A percentile compares a stretch with the other conserved stretches of the same genome.
phyloP scores from a whole-genome alignment of 129 eudicot genomes.

The Helianthus tuberosus region DNA sequence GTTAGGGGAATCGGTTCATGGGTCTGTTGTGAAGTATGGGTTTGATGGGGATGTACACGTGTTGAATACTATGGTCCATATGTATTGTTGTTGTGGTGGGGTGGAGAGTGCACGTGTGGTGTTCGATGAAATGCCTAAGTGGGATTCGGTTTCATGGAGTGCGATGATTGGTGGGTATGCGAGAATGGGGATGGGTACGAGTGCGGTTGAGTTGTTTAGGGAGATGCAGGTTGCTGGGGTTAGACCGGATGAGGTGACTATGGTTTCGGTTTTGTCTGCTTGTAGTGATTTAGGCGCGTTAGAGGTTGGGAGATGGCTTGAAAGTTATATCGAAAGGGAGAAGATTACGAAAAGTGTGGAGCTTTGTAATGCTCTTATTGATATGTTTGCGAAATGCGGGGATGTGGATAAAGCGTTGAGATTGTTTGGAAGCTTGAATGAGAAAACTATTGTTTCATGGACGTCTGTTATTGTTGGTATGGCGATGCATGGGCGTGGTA shows the following conservation, averaged over 20 bases:
- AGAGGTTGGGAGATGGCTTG: conserved; percentile 81
- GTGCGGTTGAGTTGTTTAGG: conserved; percentile 67
- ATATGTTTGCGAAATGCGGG: conserved; percentile 85
- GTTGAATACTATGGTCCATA: conserved; percentile 68
- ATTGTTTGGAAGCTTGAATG: conserved; percentile 47
- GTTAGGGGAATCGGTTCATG: conserved; percentile 67
- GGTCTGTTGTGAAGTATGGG: conserved; percentile 60
- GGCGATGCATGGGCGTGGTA: conserved; percentile 85
- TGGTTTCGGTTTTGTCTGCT: conserved; percentile 70
- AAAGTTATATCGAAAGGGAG: conserved; percentile 54
- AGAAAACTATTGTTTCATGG: conserved; percentile 68
- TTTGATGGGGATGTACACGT: conserved; percentile 63
- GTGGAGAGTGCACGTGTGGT: conserved; percentile 48
- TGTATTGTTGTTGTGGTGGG: conserved; percentile 60
- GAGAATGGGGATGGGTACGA: conserved; percentile 54
- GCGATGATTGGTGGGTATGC: conserved; percentile 78
- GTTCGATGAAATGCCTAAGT: conserved; percentile 66
- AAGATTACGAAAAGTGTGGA: conserved; percentile 49
- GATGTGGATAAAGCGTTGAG: conserved; percentile 65
- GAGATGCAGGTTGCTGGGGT: conserved; percentile 67
- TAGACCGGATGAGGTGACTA: conserved; percentile 61
- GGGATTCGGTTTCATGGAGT: conserved; percentile 70
- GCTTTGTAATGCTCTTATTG: conserved; percentile 70
- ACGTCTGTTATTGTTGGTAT: conserved; percentile 74
- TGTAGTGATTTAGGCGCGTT: conserved; percentile 77